Percentiles rank a stretch among this genome's conserved stretches.
These are phyloP conservation scores for Penicillium griseofulvum DNA, from an alignment of 2,329 filamentous ascomycete genomes.

Conservation along the genomic window DNA sequence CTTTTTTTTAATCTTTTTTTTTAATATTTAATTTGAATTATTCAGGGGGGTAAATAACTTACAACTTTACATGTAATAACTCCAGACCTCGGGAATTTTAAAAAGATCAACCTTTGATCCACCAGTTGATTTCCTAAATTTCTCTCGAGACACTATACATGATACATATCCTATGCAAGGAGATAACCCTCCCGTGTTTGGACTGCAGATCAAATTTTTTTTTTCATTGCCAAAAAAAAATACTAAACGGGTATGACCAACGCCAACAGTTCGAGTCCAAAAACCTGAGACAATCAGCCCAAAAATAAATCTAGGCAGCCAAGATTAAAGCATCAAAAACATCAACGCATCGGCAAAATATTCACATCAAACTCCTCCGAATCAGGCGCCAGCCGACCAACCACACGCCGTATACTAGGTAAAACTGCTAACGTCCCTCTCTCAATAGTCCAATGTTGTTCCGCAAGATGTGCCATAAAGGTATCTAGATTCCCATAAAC, in stretches of 20 bases:
- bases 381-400: constrained; percentile 38
- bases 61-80: too few species aligned
- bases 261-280: neutral
- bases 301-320: neutral
- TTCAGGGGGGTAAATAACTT: neutral
- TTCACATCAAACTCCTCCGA: constrained; percentile 51
- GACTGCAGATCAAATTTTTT: neutral
- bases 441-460: constrained; percentile 32
- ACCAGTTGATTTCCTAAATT: neutral
- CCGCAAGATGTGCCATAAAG: constrained; percentile 47
- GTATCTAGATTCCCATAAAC: constrained; percentile 41
- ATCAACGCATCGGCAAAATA: constrained; percentile 31
- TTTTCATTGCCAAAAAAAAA: neutral
- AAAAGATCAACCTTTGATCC: neutral
- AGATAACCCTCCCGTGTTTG: neutral
- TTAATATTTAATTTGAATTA: too few species aligned
- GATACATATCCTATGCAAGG: neutral
- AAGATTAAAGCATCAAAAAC: neutral
- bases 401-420: constrained; percentile 44
- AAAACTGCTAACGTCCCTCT: constrained; percentile 27
- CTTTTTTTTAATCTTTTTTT: too few species aligned
- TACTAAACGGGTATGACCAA: neutral
- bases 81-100: too few species aligned
- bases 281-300: neutral
- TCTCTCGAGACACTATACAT: neutral